These are phyloP conservation scores for Coemansia sp. DNA, from an alignment of 192 early-diverging fungal genomes.

Conservation along the genomic window DNA sequence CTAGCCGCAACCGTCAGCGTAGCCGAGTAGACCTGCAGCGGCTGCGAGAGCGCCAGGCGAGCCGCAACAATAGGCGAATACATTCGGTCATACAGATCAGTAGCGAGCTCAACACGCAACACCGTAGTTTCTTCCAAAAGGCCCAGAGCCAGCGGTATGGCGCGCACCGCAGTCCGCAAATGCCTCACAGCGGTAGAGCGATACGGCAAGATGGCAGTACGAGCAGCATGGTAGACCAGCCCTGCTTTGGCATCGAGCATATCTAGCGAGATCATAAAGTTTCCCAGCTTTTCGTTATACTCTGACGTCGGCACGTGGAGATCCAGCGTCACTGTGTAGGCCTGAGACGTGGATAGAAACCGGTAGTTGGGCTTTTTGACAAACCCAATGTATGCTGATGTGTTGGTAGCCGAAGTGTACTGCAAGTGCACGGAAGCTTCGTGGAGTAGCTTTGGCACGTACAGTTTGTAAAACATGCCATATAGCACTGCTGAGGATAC, in stretches of 20 bases:
- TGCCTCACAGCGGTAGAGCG: constrained; percentile 21
- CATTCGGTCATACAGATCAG: constrained; percentile 57
- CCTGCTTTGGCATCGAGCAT: constrained; percentile 47
- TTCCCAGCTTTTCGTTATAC: constrained; percentile 61
- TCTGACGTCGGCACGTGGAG: constrained; percentile 65
- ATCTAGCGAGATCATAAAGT: constrained; percentile 70
- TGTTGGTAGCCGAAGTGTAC: constrained; percentile 32
- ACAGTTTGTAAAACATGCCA: constrained; percentile 62
- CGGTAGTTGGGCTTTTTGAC: constrained; percentile 43
- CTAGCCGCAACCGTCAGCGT: constrained; percentile 57
- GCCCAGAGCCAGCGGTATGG: constrained; percentile 59
- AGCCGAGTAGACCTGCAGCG: constrained; percentile 61
- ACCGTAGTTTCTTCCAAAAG: constrained; percentile 48
- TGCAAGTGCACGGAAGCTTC: constrained; percentile 62
- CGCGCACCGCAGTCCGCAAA: constrained; percentile 20
- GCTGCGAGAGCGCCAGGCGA: constrained; percentile 54
- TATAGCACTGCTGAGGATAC: constrained; percentile 53
- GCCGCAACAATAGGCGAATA: constrained; percentile 58
- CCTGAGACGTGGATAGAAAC: constrained; percentile 57
- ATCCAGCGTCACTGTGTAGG: constrained; percentile 63
- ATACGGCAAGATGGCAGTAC: constrained; percentile 58
- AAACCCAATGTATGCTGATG: constrained; percentile 29
- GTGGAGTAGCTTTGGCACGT: constrained; percentile 64
- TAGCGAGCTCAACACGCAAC: constrained; percentile 57
- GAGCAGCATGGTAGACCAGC: constrained; percentile 34